These are phyloP conservation scores for Chaetomium tenue DNA, from an alignment of 495 filamentous ascomycete genomes.

Conservation along the genomic window DNA sequence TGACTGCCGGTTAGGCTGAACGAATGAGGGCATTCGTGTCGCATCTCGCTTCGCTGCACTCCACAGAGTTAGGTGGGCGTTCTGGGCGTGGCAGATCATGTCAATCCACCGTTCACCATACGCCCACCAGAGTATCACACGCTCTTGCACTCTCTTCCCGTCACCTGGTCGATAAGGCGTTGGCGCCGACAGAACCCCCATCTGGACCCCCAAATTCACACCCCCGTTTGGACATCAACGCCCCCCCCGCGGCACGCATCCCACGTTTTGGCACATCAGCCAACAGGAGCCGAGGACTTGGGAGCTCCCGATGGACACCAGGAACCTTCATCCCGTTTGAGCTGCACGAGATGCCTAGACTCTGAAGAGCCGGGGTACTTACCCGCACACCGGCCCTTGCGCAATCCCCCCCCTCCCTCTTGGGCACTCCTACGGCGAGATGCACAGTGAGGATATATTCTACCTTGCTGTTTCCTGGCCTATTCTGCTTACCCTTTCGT, in stretches of 20 bases:
- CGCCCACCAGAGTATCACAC: constrained; percentile 8
- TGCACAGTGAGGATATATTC: constrained; percentile 15
- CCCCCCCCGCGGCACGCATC: constrained; percentile 33
- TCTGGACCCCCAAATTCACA: constrained; percentile 18
- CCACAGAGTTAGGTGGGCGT: constrained; percentile 10
- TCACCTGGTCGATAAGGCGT: constrained; percentile 14
- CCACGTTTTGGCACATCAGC: constrained; percentile 33
- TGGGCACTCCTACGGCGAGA: constrained; percentile 4
- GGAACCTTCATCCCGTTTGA: constrained; percentile 31
- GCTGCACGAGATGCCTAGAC: constrained; percentile 33
- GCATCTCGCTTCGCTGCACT: constrained; percentile 24
- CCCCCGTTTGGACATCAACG: constrained; percentile 27
- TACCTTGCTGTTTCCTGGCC: constrained; percentile 4
- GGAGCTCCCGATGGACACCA: constrained; percentile 27
- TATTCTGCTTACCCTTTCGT: background rate
- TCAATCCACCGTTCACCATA: constrained; percentile 13
- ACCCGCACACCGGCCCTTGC: constrained; percentile 29
- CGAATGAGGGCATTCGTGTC: constrained; percentile 13
- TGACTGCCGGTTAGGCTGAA: constrained; percentile 14
- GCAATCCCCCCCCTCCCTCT: constrained; percentile 22
- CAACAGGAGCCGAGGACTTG: constrained; percentile 20
- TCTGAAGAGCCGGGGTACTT: constrained; percentile 37
- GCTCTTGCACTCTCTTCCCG: background rate
- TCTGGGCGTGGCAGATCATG: constrained; percentile 18
- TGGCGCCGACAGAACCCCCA: constrained; percentile 19